These are phyloP conservation scores for Phialocephala sp. DNA, from an alignment of 2,329 filamentous ascomycete species.

Conservation along the genomic window DNA sequence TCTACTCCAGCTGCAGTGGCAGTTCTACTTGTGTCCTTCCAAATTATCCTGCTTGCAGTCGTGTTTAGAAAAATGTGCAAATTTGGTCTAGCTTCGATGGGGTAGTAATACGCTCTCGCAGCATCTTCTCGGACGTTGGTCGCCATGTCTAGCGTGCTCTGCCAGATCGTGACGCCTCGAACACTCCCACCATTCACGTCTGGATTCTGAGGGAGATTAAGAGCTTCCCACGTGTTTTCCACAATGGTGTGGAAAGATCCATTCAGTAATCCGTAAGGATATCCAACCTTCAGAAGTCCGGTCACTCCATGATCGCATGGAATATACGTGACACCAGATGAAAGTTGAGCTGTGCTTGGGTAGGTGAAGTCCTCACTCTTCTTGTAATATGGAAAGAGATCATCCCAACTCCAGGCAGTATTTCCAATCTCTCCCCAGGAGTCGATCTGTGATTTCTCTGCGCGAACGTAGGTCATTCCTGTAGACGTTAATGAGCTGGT, in stretches of 20 bases:
- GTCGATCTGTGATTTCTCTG: constrained; percentile 45
- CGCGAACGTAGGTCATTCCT: constrained; percentile 38
- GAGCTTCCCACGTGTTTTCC: constrained; percentile 1
- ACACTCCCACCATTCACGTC: neutral
- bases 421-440: constrained; percentile 52
- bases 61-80: constrained; percentile 55
- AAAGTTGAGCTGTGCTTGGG: constrained; percentile 30
- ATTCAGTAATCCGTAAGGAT: constrained; percentile 1
- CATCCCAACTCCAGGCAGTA: constrained; percentile 48
- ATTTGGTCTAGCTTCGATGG: constrained; percentile 26
- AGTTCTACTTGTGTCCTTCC: neutral
- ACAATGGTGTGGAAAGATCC: neutral
- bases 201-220: neutral
- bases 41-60: neutral
- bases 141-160: constrained; percentile 33
- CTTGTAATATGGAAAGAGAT: constrained; percentile 49
- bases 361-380: constrained; percentile 41
- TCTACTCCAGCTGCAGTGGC: neutral
- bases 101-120: constrained; percentile 34
- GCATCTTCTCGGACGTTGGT: constrained; percentile 31
- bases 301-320: neutral
- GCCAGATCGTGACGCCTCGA: constrained; percentile 1
- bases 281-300: neutral
- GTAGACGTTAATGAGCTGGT: neutral
- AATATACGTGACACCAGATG: constrained; percentile 19